These are phyloP conservation scores for Rhytidiadelphus loreus DNA, from an alignment of 225 moss, liverwort and hornwort genomes.

Conservation along the genomic window DNA sequence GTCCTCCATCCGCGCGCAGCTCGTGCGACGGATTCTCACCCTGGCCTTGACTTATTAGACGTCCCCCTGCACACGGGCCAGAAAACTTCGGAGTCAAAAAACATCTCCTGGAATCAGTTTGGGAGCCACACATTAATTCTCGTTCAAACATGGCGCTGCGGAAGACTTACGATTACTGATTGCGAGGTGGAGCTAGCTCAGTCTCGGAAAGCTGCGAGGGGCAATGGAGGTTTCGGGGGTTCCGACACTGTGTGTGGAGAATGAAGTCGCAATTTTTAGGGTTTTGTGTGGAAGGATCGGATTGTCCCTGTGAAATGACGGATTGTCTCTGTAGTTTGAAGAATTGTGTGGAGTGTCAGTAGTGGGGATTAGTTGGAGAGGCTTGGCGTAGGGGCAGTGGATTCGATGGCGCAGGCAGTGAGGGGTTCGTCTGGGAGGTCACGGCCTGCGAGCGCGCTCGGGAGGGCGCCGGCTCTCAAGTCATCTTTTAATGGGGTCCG, in stretches of 20 bases:
- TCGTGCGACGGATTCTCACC: neutral
- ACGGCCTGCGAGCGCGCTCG: neutral
- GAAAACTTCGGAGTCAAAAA: neutral
- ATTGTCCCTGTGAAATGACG: neutral
- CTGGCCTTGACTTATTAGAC: neutral
- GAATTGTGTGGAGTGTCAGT: neutral
- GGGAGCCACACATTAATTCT: neutral
- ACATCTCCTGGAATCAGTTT: neutral
- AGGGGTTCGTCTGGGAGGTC: constrained; percentile 24
- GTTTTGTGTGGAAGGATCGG: neutral
- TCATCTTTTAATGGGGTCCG: constrained; percentile 37
- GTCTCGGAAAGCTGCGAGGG: neutral
- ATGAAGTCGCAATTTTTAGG: neutral
- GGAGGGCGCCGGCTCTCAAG: neutral
- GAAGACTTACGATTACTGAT: neutral
- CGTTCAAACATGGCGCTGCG: neutral
- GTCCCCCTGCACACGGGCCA: too few species aligned
- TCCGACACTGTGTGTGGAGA: neutral
- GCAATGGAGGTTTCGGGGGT: neutral
- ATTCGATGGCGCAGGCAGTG: constrained; percentile 16
- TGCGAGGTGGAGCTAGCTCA: neutral
- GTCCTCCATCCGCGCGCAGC: neutral
- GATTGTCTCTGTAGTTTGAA: neutral
- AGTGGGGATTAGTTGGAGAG: neutral
- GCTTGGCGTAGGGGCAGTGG: neutral